Base-by-base conservation (phyloP, 139 green algal species). In the Chlorella sp. region DNA sequence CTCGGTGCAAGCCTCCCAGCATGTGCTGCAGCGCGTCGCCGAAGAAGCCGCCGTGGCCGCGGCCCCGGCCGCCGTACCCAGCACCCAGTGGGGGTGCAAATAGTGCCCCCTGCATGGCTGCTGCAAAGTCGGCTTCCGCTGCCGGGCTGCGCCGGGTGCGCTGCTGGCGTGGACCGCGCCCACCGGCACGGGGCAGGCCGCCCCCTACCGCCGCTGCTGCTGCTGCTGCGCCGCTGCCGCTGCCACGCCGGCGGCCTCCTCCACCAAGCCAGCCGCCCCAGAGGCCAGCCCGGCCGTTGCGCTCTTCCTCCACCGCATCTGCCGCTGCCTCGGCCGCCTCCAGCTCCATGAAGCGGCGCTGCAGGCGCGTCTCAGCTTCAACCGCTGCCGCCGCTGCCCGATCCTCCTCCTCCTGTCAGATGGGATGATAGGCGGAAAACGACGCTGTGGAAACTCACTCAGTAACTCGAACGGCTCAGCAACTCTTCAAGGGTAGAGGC, bases 21-120 rank as follows among this genome's bases (percentile, higher is more conserved):
- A 94, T 72, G 48, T 93, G 85, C 40, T 87, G 74, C 82, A 92
- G 58, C 11, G 44, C 83, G 1, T 73, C 11, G 11, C 51, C 51
- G 24, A 60, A 60, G 14, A 60, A 26, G 51, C 51, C 51, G n/a
- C 32, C 46, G 16, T 46, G 72, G 43, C 26, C 28, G 43, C 41
- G 40, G 46, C 9, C 19, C 11, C n/a, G 44, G 3, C 43, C 73
- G 30, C 44, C 19, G 46, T 44, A 65, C 1, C 62, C 58, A 2
- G 8, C 44, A 28, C 26, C 30, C 40, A 60, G 51, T 2, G 51
- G 51, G 24, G 51, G 51, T 16, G 51, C 51, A 60, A 60, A 60
- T 16, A 60, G 51, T 24, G 51, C 51, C 1, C 70, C 70, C 70
- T 54, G 22, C 70, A 76, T 56, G 70, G 17, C 28, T 24, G 32